A percentile compares a stretch with the other conserved stretches of the same genome.
Evolutionary conservation across 2,329 filamentous ascomycete species (phyloP).

Genomic region (Hypoxylon sp.): DNA sequence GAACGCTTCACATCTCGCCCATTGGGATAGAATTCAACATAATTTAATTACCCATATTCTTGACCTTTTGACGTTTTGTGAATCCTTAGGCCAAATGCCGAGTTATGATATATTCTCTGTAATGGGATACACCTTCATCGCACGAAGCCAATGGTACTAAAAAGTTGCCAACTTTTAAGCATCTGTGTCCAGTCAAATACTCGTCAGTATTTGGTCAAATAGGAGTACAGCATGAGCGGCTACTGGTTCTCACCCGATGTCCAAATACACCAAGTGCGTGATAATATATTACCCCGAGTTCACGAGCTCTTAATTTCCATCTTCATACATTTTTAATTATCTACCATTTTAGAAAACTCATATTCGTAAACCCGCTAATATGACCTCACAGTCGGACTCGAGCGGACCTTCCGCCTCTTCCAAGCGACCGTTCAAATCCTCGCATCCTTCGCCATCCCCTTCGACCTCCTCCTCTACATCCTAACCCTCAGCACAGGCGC

Average conservation of each 20-base stretch:
- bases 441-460: constrained; percentile 60
- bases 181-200: not conserved
- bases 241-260: not conserved
- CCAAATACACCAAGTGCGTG: not conserved
- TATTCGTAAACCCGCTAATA: constrained; percentile 20
- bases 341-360: not conserved
- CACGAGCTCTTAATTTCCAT: not conserved
- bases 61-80: not conserved
- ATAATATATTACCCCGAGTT: not conserved
- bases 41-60: too few species aligned
- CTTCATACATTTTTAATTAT: too few species aligned
- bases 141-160: not conserved
- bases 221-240: not conserved
- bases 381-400: constrained; percentile 67
- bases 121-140: not conserved
- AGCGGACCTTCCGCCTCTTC: constrained; percentile 71
- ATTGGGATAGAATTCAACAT: too few species aligned
- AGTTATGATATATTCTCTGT: not conserved
- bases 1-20: not conserved
- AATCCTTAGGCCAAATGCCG: not conserved
- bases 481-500: constrained; percentile 37
- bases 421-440: constrained; percentile 67
- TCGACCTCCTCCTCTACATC: constrained; percentile 54
- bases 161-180: not conserved
- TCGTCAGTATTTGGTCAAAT: not conserved